phyloP scores from a whole-genome alignment of 2,329 filamentous ascomycete species.

The Aspergillus pseudoterreus region DNA sequence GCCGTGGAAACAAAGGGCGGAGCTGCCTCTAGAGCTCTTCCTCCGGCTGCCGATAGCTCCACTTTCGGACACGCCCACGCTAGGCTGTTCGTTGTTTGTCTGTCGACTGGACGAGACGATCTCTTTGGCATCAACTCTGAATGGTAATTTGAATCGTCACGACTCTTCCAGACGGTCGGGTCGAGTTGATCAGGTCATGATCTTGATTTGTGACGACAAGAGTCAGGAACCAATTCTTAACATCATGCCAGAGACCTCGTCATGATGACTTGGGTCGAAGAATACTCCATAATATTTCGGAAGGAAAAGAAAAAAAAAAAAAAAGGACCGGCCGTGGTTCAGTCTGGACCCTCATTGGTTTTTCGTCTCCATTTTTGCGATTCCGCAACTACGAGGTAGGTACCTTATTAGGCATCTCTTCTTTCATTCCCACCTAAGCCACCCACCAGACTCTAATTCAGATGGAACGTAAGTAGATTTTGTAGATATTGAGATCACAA shows the following conservation, averaged over 20 bases:
- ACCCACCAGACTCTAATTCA: too few relatives aligned
- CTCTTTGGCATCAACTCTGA: neutral
- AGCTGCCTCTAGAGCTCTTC: slow-evolving; percentile 1
- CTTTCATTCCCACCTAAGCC: neutral
- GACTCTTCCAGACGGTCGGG: too few relatives aligned
- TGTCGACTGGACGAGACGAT: too few relatives aligned
- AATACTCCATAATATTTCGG: neutral
- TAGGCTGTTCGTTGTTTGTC: neutral
- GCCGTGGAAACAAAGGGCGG: slow-evolving; percentile 25
- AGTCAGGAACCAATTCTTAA: neutral
- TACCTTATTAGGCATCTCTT: neutral
- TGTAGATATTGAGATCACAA: too few relatives aligned
- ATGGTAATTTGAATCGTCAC: too few relatives aligned
- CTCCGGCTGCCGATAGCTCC: slow-evolving; percentile 17
- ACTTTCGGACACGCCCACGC: neutral
- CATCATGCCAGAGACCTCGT: slow-evolving; percentile 3
- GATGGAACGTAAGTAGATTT: too few relatives aligned
- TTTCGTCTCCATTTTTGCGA: neutral
- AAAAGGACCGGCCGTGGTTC: neutral
- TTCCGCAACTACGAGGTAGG: neutral
- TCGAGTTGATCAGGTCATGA: neutral
- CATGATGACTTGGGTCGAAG: slow-evolving; percentile 11
- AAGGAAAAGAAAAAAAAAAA: neutral
- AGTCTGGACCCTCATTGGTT: slow-evolving; percentile 7
- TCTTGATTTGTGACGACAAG: neutral